phyloP scores from a whole-genome alignment of 176 grass and related monocot species.

The Elymus sibiricus region DNA sequence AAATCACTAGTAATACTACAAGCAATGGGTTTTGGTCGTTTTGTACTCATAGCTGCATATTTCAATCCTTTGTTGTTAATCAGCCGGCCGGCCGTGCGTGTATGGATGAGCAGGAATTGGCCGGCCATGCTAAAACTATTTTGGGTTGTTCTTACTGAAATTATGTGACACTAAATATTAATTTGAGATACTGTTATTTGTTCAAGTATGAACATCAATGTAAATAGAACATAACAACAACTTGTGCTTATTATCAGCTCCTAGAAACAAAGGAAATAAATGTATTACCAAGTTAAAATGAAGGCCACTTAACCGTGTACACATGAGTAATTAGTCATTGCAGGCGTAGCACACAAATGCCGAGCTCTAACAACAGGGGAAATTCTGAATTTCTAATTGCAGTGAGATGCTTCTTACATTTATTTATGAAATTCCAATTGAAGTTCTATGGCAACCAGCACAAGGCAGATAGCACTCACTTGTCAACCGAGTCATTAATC shows the following conservation, averaged over 20 bases:
- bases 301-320: background rate
- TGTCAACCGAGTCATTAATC: conserved; percentile 64
- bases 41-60: too few species aligned
- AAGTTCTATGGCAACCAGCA: background rate
- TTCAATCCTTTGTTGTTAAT: too few species aligned
- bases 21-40: too few species aligned
- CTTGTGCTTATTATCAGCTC: background rate
- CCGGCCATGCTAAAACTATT: too few species aligned
- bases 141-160: too few species aligned
- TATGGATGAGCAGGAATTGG: too few species aligned
- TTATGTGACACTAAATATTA: too few species aligned
- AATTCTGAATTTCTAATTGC: background rate
- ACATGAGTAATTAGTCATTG: background rate
- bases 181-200: background rate
- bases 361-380: too few species aligned
- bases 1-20: too few species aligned
- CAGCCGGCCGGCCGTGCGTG: too few species aligned
- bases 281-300: background rate
- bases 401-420: background rate
- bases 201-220: background rate
- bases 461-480: conserved; percentile 31
- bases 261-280: background rate
- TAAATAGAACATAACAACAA: background rate
- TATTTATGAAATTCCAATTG: background rate
- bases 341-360: too few species aligned